Conservation (phyloP, 495 filamentous ascomycete genomes). For the Podospora bellae-mahoneyi region DNA sequence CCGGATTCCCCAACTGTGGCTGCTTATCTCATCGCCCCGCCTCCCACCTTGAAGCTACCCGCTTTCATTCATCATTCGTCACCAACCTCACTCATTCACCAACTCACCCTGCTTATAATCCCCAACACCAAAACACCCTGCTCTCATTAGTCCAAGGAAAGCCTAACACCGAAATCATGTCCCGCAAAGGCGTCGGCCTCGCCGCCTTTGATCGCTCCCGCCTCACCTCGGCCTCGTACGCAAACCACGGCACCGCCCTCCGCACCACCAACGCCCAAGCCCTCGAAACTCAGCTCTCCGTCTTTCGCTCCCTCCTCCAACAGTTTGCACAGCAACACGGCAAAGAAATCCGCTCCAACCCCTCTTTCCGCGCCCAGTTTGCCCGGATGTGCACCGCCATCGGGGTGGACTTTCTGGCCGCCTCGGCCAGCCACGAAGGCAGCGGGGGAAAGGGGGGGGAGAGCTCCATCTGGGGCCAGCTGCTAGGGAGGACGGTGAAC, state of each 20-base stretch:
- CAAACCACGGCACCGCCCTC: conserved; percentile 80
- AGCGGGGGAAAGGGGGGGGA: conserved; percentile 41
- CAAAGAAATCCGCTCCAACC: conserved; percentile 91
- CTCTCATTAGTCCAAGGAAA: not conserved
- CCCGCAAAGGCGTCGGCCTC: conserved; percentile 78
- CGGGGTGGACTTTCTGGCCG: conserved; percentile 85
- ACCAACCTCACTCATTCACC: not conserved
- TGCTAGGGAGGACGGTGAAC: conserved; percentile 85
- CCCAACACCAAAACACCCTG: not conserved
- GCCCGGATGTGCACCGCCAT: conserved; percentile 97
- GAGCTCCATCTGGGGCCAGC: conserved; percentile 85
- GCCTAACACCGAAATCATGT: conserved; percentile 35
- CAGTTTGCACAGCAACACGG: conserved; percentile 92
- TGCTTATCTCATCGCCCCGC: conserved; percentile 26
- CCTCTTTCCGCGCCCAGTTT: conserved; percentile 92
- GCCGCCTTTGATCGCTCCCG: conserved; percentile 83
- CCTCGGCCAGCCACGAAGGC: conserved; percentile 51
- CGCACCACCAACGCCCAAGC: conserved; percentile 76
- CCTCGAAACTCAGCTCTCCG: conserved; percentile 84
- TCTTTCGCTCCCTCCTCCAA: conserved; percentile 91
- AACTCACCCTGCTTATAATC: not conserved
- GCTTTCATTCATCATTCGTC: conserved; percentile 9
- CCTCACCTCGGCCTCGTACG: conserved; percentile 78
- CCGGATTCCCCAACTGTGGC: not conserved
- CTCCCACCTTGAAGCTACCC: not conserved